Evolutionary conservation across 768 basidiomycete genomes (phyloP), one percentile per base, ranked within the genome.

Genomic region (Hygrophoropsis aurantiaca): DNA sequence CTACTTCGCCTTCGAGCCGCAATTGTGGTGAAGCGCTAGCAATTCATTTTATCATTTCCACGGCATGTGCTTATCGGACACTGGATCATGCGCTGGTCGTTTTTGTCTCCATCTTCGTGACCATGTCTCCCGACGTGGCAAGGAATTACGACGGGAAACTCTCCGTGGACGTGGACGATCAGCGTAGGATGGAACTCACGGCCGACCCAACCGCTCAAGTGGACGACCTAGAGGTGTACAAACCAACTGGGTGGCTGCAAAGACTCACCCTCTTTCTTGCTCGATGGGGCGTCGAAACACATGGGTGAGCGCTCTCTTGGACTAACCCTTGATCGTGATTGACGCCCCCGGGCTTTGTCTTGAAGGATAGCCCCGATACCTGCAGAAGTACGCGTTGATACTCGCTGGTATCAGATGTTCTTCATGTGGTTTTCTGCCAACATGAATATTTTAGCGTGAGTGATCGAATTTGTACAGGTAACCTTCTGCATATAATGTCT

Each of bases 341-440:
- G 34, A 43, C 11, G 10, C n/a, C 11, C 15, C 18, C 39, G 9
- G 32, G 30, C 32, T 19, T 15, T 6, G 37, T 9, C 11, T 23
- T 32, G 15, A 30, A 74, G 73, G 4, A 71, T 77, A 23, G 57
- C 66, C 8, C 76, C 76, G 1, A 63, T 75, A 9, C 64, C 66
- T 2, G 53, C 47, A 1, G 61, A 61, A 19, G 59, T 66, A 44
- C 62, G 74, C 25, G 61, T 67, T 18, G 73, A 77, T 21, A 68
- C 63, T 5, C 64, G 66, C 19, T 65, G 74, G 55, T 74, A 68
- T 48, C 74, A 77, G 52, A 63, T 75, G 62, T 77, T 76, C 53
- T 77, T 77, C 55, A 68, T 75, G n/a, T 77, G 75, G 75, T 72
- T 77, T 51, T 74, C 75, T 24, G 62, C 70, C 23, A 74, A 72